Conservation (phyloP, 2,329 filamentous ascomycete genomes). For the Alternaria solani region DNA sequence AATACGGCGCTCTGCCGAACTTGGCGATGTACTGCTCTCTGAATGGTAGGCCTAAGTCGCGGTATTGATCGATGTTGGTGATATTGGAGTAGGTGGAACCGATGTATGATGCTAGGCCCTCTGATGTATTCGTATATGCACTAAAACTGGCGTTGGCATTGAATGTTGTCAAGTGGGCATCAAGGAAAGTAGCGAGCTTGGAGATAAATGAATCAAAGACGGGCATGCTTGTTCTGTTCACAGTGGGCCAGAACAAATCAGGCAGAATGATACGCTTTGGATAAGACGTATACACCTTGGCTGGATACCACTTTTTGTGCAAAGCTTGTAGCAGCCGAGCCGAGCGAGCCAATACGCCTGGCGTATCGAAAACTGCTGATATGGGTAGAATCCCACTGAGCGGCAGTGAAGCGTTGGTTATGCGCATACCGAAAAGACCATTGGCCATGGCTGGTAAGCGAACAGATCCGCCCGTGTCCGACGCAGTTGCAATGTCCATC, state of each 20-base stretch:
- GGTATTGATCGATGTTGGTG: slow-evolving; percentile 24
- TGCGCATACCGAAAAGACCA: slow-evolving; percentile 19
- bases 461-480: slow-evolving; percentile 21
- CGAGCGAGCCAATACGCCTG: slow-evolving; percentile 21
- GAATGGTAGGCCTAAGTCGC: slow-evolving; percentile 13
- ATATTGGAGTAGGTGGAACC: slow-evolving; percentile 20
- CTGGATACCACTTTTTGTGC: slow-evolving; percentile 13
- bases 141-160: slow-evolving; percentile 20
- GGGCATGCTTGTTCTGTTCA: slow-evolving; percentile 20
- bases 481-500: slow-evolving; percentile 25
- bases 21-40: slow-evolving; percentile 15
- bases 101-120: slow-evolving; percentile 18
- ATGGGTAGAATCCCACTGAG: slow-evolving; percentile 22
- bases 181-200: slow-evolving; percentile 14
- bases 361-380: slow-evolving; percentile 22
- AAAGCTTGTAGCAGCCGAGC: slow-evolving; percentile 21
- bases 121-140: slow-evolving; percentile 13
- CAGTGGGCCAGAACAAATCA: slow-evolving; percentile 21
- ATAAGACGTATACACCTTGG: slow-evolving; percentile 12
- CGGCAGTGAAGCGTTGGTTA: slow-evolving; percentile 22
- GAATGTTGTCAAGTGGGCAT: slow-evolving; percentile 9
- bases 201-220: slow-evolving; percentile 15
- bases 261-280: slow-evolving; percentile 16
- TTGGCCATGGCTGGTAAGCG: slow-evolving; percentile 16
- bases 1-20: slow-evolving; percentile 20